These are phyloP conservation scores for Starmerella potacharoeniae DNA, from an alignment of 805 yeast species.

Conservation along the genomic window DNA sequence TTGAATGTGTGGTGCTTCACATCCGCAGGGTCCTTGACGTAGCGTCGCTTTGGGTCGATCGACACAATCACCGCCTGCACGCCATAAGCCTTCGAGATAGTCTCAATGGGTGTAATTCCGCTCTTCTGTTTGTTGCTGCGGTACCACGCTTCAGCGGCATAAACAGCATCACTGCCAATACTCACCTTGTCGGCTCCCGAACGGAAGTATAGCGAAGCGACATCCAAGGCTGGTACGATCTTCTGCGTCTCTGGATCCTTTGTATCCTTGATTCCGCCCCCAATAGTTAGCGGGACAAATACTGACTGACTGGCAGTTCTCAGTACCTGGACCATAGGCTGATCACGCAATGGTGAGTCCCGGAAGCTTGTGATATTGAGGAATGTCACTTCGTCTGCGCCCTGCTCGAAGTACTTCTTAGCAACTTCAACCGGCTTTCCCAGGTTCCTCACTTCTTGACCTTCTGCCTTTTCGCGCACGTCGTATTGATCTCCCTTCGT, in stretches of 20 bases:
- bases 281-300: conserved; percentile 94
- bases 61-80: conserved; percentile 96
- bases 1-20: conserved; percentile 54
- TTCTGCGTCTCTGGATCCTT: conserved; percentile 71
- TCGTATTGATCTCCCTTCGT: conserved; percentile 98
- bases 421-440: conserved; percentile 97
- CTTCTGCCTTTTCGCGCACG: conserved; percentile 64
- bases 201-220: conserved; percentile 81
- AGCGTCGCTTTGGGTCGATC: conserved; percentile 90
- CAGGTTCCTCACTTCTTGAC: conserved; percentile 59
- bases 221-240: conserved; percentile 69
- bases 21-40: conserved; percentile 49
- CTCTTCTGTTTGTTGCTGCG: conserved; percentile 43
- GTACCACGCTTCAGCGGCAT: conserved; percentile 76
- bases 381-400: conserved; percentile 95
- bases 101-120: conserved; percentile 84
- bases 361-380: conserved; percentile 91
- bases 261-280: conserved; percentile 93
- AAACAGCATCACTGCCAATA: conserved; percentile 95
- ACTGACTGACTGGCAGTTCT: conserved; percentile 73
- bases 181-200: conserved; percentile 98
- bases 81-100: conserved; percentile 85
- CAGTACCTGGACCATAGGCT: conserved; percentile 91
- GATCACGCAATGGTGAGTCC: conserved; percentile 81
- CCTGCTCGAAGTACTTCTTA: conserved; percentile 77